These are phyloP conservation scores for Sorghum bicolor DNA, from an alignment of 176 grass and related monocot genomes.

Conservation along the genomic window Sorghum_bicolor_NCBIv3 NC_012871.2:543501-544000, in stretches of 20 bases:
- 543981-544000: not conserved
- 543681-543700: not conserved
- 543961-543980: not conserved
- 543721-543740: not conserved
- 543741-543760: slow-evolving; percentile 59
- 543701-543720: not conserved
- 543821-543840: slow-evolving; percentile 26
- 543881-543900: slow-evolving; percentile 49
- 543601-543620: not conserved
- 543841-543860: slow-evolving; percentile 47
- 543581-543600: not conserved
- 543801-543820: slow-evolving; percentile 51
- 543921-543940: slow-evolving; percentile 52
- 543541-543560: not conserved
- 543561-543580: not conserved
- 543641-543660: not conserved
- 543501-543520: not conserved
- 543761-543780: slow-evolving; percentile 57
- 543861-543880: slow-evolving; percentile 45
- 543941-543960: not conserved
- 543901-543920: slow-evolving; percentile 64
- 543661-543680: not conserved
- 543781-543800: slow-evolving; percentile 59
- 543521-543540: not conserved
- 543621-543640: not conserved